Base-by-base conservation (phyloP, 768 basidiomycete species). In the Collybia nuda region DNA sequence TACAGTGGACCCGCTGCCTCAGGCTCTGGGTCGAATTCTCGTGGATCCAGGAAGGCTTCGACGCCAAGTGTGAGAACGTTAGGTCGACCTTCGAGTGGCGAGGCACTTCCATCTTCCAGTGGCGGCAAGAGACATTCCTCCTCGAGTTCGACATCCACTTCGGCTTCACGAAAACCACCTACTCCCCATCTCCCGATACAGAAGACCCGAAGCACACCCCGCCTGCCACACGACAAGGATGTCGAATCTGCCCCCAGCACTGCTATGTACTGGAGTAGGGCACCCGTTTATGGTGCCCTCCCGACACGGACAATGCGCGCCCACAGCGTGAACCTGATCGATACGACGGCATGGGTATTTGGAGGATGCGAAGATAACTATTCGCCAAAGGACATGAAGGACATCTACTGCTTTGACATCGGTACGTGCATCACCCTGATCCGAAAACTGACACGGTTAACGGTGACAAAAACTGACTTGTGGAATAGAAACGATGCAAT, bases 331-430 rank as follows among this genome's bases (percentile, higher is more conserved):
- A 95, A 89, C 0, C 71, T 95, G 40, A 85, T 94, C 17, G 93
- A 94, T 52, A 79, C 84, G 39, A 74, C 82, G 26, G 89, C 87
- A 0, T 98, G 93, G 91, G 60, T 95, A 23, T 87, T 95, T 58
- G 93, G 93, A 7, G 94, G 93, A 2, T 92, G 90, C 55, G 93
- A 95, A 55, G 89, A 89, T 52, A 81, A 80, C 59, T 85, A 82
- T 14, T 84, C 81, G 51, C 84, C 79, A 67, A 80, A 76, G 56
- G 91, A 93, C 48, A 77, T 93, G 5, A 80, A 76, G 57, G 90
- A 93, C 48, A 76, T 93, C 2, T 90, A 87, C 58, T 90, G 85
- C 56, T 92, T 94, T 57, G 92, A 96, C 64, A 88, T 81, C 1
- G 92, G 91, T 89, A 47, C 54, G 71, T 4, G 38, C 19, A 7